Conservation (phyloP, 2,329 filamentous ascomycete genomes). For the Microcera coccophila region DNA sequence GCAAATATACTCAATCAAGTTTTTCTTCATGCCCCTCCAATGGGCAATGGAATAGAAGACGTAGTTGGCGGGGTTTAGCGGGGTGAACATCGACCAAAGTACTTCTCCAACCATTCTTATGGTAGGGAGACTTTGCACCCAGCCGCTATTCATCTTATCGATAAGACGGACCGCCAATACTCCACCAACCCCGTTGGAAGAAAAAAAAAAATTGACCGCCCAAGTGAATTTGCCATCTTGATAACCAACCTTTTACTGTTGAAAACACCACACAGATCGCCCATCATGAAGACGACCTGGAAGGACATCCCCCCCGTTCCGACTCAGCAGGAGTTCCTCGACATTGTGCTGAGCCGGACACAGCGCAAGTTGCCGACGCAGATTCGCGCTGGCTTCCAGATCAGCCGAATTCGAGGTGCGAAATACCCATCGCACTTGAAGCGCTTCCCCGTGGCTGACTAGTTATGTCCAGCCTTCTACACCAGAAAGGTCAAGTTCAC, state of each 20-base stretch:
- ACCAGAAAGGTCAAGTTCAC: slow-evolving; percentile 98
- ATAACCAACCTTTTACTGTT: slow-evolving; percentile 7
- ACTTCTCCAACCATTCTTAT: neutral
- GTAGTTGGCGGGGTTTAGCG: slow-evolving; percentile 13
- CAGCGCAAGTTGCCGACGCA: slow-evolving; percentile 91
- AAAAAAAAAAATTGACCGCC: slow-evolving; percentile 35
- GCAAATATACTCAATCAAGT: no score
- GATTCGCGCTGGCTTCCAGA: slow-evolving; percentile 92
- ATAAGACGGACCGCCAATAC: slow-evolving; percentile 20
- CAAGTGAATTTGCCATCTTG: slow-evolving; percentile 23
- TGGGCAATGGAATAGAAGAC: no score
- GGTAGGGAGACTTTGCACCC: slow-evolving; percentile 14
- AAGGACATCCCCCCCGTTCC: slow-evolving; percentile 84
- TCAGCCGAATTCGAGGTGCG: slow-evolving; percentile 75
- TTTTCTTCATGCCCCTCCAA: no score
- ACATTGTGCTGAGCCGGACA: slow-evolving; percentile 92
- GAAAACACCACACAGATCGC: slow-evolving; percentile 22
- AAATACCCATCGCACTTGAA: slow-evolving; percentile 2
- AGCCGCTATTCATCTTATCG: slow-evolving; percentile 19
- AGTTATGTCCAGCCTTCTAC: slow-evolving; percentile 66
- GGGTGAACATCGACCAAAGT: slow-evolving; percentile 8
- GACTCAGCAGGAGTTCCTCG: slow-evolving; percentile 90
- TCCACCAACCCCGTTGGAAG: slow-evolving; percentile 21
- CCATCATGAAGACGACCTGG: slow-evolving; percentile 60
- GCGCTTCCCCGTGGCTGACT: slow-evolving; percentile 2